Base-by-base conservation (phyloP, 2,329 filamentous ascomycete species). In the Calycina marina region DNA sequence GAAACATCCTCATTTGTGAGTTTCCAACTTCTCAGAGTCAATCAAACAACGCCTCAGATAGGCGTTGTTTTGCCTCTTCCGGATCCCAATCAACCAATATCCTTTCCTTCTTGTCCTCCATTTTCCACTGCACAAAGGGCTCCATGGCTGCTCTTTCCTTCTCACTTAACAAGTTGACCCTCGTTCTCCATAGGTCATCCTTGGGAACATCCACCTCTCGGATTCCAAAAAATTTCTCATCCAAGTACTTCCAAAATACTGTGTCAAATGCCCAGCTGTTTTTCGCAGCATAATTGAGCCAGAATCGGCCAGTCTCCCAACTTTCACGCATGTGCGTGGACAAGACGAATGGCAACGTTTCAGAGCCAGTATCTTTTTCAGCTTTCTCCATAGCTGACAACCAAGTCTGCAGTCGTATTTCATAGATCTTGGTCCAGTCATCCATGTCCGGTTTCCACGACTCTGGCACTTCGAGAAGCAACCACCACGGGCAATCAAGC, bases 401-500 rank as follows among this genome's bases (percentile, higher is more conserved):
- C 31, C 53, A 61, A 2, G 43, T 55, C 14, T 46, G 9, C 0
- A 59, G 38, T 0, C 52, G 50, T 1, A 20, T 25, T 18, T 52
- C 52, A 34, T 58, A 60, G 1, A 26, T 35, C 5, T 44, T 27
- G 9, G 34, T 42, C 53, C 55, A 61, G 6, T 39, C 34, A 1
- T 41, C 38, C 11, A 54, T 39, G 2, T 51, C 56, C 2, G 31
- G 35, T 1, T 28, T 11, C 56, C 58, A 60, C 9, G 36, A 37
- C 18, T 59, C 52, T 0, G 51, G 46, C 8, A 31, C 22, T 8
- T 51, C 35, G 3, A 58, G 36, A 1, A 60, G 47, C 2, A 60
- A 42, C 56, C 55, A 60, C 55, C 53, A 58, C 0, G 56, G 56
- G 1, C 53, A 52, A 26, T 54, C 49, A 27, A 49, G 46, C 6